A percentile compares a stretch with the other conserved stretches of the same genome.
Evolutionary conservation across 805 yeast genomes (phyloP).

Genomic region (Yarrowia hollandica): DNA sequence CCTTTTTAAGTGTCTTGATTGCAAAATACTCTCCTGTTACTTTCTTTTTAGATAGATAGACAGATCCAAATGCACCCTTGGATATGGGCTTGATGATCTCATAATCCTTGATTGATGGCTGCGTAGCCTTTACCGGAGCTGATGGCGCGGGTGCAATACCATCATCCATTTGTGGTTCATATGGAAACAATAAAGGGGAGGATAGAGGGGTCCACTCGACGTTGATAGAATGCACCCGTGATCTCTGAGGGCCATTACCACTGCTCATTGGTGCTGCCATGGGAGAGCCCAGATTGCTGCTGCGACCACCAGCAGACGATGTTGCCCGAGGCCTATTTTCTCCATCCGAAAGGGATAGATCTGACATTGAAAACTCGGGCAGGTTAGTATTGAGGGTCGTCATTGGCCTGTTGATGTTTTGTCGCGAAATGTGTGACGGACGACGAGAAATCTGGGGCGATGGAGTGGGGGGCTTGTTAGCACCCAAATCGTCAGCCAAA

Average conservation of each 20-base stretch:
- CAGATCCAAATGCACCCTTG: slow-evolving; percentile 97
- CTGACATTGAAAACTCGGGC: slow-evolving; percentile 22
- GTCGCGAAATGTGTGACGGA: slow-evolving; percentile 16
- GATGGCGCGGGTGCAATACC: slow-evolving; percentile 68
- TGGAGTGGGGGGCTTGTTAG: slow-evolving; percentile 3
- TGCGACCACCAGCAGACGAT: slow-evolving; percentile 19
- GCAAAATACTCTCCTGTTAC: slow-evolving; percentile 95
- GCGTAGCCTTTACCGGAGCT: slow-evolving; percentile 56
- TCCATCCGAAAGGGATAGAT: slow-evolving; percentile 20
- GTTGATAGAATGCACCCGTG: slow-evolving; percentile 31
- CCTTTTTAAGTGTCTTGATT: slow-evolving; percentile 83
- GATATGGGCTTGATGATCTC: slow-evolving; percentile 90
- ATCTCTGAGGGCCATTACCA: slow-evolving; percentile 1
- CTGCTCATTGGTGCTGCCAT: slow-evolving; percentile 18
- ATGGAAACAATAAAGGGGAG: slow-evolving; percentile 57
- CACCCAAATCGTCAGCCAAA: not conserved
- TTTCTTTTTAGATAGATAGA: slow-evolving; percentile 77
- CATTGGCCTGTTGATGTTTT: slow-evolving; percentile 17
- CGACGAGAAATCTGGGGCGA: slow-evolving; percentile 19
- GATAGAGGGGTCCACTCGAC: slow-evolving; percentile 62
- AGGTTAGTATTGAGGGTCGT: slow-evolving; percentile 22
- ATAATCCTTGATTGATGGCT: slow-evolving; percentile 81
- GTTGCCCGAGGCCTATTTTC: slow-evolving; percentile 11
- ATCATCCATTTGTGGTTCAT: slow-evolving; percentile 42
- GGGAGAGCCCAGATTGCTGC: slow-evolving; percentile 17